Conservation (phyloP, 2,329 filamentous ascomycete species). For the Fusarium pseudograminearum region DNA sequence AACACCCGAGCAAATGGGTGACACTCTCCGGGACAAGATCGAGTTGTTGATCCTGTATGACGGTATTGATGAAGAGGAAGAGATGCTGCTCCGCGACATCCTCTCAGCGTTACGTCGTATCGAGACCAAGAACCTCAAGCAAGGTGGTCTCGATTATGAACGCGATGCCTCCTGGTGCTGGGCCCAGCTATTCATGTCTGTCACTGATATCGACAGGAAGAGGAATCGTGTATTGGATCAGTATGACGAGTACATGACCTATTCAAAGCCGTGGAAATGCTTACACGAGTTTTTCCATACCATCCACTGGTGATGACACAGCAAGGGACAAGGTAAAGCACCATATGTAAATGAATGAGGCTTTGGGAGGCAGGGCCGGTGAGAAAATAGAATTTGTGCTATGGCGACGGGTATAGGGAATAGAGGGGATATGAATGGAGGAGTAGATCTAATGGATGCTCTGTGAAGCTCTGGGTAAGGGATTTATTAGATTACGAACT, state of each 20-base stretch:
- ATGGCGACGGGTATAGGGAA: background rate
- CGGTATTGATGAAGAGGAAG: background rate
- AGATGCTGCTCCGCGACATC: background rate
- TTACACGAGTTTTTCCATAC: background rate
- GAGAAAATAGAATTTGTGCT: background rate
- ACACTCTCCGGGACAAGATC: conserved; percentile 15
- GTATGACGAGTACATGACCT: background rate
- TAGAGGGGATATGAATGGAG: background rate
- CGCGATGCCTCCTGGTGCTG: conserved; percentile 2
- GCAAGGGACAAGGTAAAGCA: background rate
- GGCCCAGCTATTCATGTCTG: conserved; percentile 3
- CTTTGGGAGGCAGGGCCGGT: background rate
- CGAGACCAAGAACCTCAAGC: background rate
- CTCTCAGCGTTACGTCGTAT: background rate
- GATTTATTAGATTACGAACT: background rate
- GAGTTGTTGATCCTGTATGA: conserved; percentile 1
- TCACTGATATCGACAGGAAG: background rate
- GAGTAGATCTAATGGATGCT: background rate
- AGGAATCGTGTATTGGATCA: background rate
- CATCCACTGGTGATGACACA: background rate
- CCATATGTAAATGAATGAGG: background rate
- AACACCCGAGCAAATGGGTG: background rate
- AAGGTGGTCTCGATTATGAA: background rate
- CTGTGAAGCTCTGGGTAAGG: background rate
- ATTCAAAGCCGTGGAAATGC: background rate